A percentile compares a stretch with the other conserved stretches of the same genome.
These are phyloP conservation scores for Fennellomyces sp. DNA, from an alignment of 371 early-diverging fungal genomes.

Conservation along the genomic window DNA sequence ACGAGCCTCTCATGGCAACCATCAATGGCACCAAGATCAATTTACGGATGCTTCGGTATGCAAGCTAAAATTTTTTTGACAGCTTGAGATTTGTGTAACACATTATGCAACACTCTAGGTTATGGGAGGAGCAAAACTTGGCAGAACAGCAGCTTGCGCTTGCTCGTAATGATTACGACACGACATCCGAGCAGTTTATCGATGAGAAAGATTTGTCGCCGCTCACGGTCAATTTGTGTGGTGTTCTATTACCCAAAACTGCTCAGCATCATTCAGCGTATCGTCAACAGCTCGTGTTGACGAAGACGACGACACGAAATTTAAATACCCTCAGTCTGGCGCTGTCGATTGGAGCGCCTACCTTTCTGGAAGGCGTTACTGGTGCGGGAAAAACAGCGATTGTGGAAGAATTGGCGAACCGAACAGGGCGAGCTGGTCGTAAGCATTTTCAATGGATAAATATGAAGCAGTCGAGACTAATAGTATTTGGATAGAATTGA, in stretches of 20 bases:
- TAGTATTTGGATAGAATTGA: constrained; percentile 57
- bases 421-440: constrained; percentile 62
- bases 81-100: background rate
- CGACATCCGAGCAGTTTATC: constrained; percentile 19
- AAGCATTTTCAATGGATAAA: constrained; percentile 7
- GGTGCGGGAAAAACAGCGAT: constrained; percentile 97
- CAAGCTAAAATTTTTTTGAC: background rate
- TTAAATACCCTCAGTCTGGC: constrained; percentile 82
- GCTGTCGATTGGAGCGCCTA: constrained; percentile 83
- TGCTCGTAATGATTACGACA: constrained; percentile 41
- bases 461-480: background rate
- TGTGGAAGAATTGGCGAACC: constrained; percentile 87
- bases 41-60: constrained; percentile 51
- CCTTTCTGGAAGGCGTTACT: constrained; percentile 91
- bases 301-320: constrained; percentile 74
- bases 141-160: constrained; percentile 40
- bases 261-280: constrained; percentile 7
- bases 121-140: constrained; percentile 46
- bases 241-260: constrained; percentile 57
- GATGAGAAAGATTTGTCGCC: constrained; percentile 53
- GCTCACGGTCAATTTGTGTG: constrained; percentile 66
- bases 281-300: constrained; percentile 63
- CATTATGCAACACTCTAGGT: constrained; percentile 15
- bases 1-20: constrained; percentile 33
- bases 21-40: constrained; percentile 40